phyloP scores from a whole-genome alignment of 2,329 filamentous ascomycete species.

The Alternaria triticimaculans region DNA sequence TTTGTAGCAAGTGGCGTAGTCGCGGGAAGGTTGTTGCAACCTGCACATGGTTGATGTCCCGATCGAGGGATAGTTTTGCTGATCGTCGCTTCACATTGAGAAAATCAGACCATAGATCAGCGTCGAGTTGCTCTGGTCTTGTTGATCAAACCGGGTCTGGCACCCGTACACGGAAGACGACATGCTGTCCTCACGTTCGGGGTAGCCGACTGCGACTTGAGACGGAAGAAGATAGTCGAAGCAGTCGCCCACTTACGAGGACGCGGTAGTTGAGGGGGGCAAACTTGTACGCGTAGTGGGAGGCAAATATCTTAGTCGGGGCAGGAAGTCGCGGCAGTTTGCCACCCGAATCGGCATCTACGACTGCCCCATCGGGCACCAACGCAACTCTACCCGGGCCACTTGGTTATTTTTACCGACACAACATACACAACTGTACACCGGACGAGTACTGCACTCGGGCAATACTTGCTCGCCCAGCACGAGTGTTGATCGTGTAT shows the following conservation, averaged over 20 bases:
- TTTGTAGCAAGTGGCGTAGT: slow-evolving; percentile 10
- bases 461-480: neutral
- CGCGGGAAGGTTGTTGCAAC: slow-evolving; percentile 12
- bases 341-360: slow-evolving; percentile 24
- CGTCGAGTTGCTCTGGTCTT: slow-evolving; percentile 15
- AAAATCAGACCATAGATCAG: slow-evolving; percentile 37
- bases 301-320: slow-evolving; percentile 9
- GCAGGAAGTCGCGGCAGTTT: slow-evolving; percentile 13
- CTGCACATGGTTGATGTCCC: slow-evolving; percentile 5
- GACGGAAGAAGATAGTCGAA: slow-evolving; percentile 8
- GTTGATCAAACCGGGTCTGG: slow-evolving; percentile 5
- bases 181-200: slow-evolving; percentile 14
- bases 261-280: slow-evolving; percentile 15
- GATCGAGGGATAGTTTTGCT: slow-evolving; percentile 13
- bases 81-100: slow-evolving; percentile 30
- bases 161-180: neutral
- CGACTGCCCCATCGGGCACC: slow-evolving; percentile 15
- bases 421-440: neutral
- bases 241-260: neutral
- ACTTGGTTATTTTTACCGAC: slow-evolving; percentile 5
- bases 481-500: neutral
- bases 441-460: neutral
- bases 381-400: slow-evolving; percentile 6
- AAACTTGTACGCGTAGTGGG: slow-evolving; percentile 16
- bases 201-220: slow-evolving; percentile 19